Evolutionary conservation across 2,329 filamentous ascomycete species (phyloP).

Genomic region (Mycosphaerelloides madeirae): DNA sequence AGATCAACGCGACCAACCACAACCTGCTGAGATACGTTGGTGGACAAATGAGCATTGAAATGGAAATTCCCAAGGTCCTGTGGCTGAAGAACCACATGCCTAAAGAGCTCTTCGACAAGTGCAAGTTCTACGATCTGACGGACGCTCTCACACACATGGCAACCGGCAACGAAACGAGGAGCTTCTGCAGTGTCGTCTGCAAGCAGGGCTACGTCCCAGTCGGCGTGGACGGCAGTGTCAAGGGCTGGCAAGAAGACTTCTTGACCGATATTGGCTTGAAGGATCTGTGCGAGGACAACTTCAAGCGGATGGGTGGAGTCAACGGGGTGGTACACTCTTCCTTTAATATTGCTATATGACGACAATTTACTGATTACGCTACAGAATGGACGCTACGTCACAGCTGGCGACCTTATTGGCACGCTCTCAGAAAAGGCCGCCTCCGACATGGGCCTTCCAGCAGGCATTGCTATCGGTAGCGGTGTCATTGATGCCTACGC

Average conservation of each 20-base stretch:
- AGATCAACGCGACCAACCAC: slow-evolving; percentile 89
- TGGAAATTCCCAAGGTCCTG: slow-evolving; percentile 97
- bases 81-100: slow-evolving; percentile 99
- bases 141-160: slow-evolving; percentile 93
- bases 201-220: slow-evolving; percentile 96
- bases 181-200: slow-evolving; percentile 93
- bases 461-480: slow-evolving; percentile 87
- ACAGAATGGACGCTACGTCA: slow-evolving; percentile 86
- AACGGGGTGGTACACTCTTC: slow-evolving; percentile 72
- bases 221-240: slow-evolving; percentile 94
- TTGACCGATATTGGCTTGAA: slow-evolving; percentile 78
- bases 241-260: slow-evolving; percentile 98
- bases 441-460: slow-evolving; percentile 73
- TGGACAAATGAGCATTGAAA: slow-evolving; percentile 97
- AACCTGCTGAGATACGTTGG: slow-evolving; percentile 93
- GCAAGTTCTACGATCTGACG: slow-evolving; percentile 94
- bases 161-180: slow-evolving; percentile 84
- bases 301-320: slow-evolving; percentile 89
- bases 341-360: slow-evolving; percentile 3
- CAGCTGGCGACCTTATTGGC: slow-evolving; percentile 86
- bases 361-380: slow-evolving; percentile 29
- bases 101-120: slow-evolving; percentile 77
- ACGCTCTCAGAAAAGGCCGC: slow-evolving; percentile 79
- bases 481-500: slow-evolving; percentile 98
- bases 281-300: slow-evolving; percentile 79